Conservation (phyloP, 345 rosid species). For the Reutealis trisperma region DNA sequence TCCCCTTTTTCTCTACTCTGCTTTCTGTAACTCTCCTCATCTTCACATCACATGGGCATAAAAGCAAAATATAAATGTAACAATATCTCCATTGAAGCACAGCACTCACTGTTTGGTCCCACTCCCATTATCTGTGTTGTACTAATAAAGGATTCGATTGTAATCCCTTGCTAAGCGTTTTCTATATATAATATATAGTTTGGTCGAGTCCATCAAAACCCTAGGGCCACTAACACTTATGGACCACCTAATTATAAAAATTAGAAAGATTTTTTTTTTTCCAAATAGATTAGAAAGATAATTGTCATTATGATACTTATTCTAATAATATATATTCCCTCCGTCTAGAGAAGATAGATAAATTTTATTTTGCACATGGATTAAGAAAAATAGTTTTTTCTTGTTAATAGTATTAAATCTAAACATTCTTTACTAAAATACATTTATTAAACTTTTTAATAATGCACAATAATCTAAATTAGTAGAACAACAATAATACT, state of each 20-base stretch:
- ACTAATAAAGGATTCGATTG: not conserved
- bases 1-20: not conserved
- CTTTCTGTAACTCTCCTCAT: slow-evolving; percentile 13
- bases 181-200: no score
- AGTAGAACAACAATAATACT: no score
- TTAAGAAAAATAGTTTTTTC: no score
- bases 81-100: slow-evolving; percentile 15
- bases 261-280: no score
- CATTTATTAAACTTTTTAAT: no score
- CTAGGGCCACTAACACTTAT: not conserved
- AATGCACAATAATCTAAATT: no score
- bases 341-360: no score
- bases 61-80: not conserved
- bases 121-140: not conserved
- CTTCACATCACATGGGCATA: slow-evolving; percentile 26
- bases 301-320: slow-evolving; percentile 10
- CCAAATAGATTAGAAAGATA: slow-evolving; percentile 5
- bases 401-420: no score
- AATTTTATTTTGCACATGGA: no score
- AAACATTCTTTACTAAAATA: no score
- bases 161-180: no score
- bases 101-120: slow-evolving; percentile 13
- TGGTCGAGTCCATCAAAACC: not conserved
- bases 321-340: not conserved
- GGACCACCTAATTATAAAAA: slow-evolving; percentile 26